Base-by-base conservation (phyloP, 495 filamentous ascomycete species). In the Penicillium psychrofluorescens region DNA sequence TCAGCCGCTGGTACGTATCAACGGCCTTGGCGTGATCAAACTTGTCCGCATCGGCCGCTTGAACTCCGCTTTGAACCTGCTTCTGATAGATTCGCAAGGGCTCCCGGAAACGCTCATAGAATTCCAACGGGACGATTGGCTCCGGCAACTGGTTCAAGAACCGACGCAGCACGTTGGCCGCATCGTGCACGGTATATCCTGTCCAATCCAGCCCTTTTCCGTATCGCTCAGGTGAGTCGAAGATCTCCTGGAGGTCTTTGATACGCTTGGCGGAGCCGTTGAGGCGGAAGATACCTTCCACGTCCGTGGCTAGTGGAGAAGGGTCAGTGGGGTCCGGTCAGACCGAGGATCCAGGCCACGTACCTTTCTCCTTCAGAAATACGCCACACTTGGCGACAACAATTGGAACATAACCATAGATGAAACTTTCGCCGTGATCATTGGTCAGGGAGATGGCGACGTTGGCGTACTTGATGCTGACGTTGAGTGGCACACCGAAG, bases 301-400 rank as follows among this genome's bases (percentile, higher is more conserved):
- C 81, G 58, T 95, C 85, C 54, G 92, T 97, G 34, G 92, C 92
- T 98, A 62, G 35, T 22, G 7, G 29, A 9, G 29, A 33, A 16
- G 5, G 13, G 48, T 59, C 16, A 59, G 55, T 35, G 6, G 4
- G 22, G 22, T 22, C 22, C 22, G 22, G 2, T 3, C 22, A 22
- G 22, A 22, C 22, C 22, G 22, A 4, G 22, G 22, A 22, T 22
- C 22, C 22, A 22, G 4, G 22, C 22, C 1, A 34, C 78, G 49
- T 57, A 95, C 92, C 92, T 83, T 95, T 96, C 62, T 99, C 92
- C 61, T 99, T 99, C 50, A 99, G 66, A 55, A 88, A 99, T 1
- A 99, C 90, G 38, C 92, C 92, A 63, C 92, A 99, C 64, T 99
- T 99, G 5, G 92, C 92, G 33, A 99, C 91, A 37, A 99, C 91